Evolutionary conservation across 2,329 filamentous ascomycete genomes (phyloP), one percentile per base, ranked within the genome.

Genomic region (Diaporthe destruens): DNA sequence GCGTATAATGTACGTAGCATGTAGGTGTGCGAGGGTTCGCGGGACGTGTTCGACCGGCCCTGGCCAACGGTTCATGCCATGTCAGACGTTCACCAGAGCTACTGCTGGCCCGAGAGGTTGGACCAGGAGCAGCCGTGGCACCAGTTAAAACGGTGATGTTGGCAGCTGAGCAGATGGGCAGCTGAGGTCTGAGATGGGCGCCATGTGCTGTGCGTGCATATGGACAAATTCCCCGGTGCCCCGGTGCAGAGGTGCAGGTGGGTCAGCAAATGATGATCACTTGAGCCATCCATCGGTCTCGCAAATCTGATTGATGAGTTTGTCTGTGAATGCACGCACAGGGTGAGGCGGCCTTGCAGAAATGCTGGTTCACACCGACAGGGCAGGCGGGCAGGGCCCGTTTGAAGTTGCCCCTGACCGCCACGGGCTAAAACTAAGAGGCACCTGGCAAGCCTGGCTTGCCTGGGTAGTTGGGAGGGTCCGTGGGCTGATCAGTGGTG

Each of bases 81-180:
- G 55, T 65, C 61, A 65, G 61, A 65, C 61, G 36, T 25, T 51
- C 32, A 51, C 61, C 5, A 25, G 44, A 51, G n/a, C 61, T 39
- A 14, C 44, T 51, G 44, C 23, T 61, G 67, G 67, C 55, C 42
- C 55, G 67, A 70, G 42, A 34, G 67, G 67, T 42, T 59, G 55
- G 67, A 53, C 55, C 56, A 36, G 1, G 20, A 23, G 59, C 59
- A 44, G 55, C 34, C 71, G 71, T 74, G 72, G 72, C 65, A 72
- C 69, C 63, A 69, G 63, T 66, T 14, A 39, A 39, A 56, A 18
- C 39, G 34, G 8, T 16, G 53, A 53, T 57, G 57, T 16, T 16
- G 29, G 42, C 59, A 51, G 59, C 59, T 32, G 59, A 51, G 20
- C 29, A 65, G 25, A 44, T 34, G 59, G 34, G 59, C 59, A 63